Base-by-base conservation (phyloP, 1,284 basidiomycete species). In the Leccinum fuscescens region DNA sequence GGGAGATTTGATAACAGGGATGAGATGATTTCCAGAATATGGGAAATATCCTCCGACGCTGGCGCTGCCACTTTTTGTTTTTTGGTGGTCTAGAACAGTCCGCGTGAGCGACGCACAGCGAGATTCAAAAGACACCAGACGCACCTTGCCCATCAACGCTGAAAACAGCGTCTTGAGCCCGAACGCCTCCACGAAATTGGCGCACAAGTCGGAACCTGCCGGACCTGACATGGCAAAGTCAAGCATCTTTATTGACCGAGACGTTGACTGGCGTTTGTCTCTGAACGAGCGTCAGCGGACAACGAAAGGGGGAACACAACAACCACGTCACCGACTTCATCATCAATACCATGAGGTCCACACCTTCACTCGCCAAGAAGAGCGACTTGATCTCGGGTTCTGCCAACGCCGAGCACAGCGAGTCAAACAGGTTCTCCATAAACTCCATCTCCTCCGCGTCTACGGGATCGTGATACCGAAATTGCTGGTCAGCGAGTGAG, bases 341-440 rank as follows among this genome's bases (percentile, higher is more conserved):
- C 80, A 98, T 90, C 62, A 98, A 80, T 20, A 97, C 84, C 95
- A 99, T 98, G 24, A 99, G 82, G 69, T 99, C 97, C 11, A 95
- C 86, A 1, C 97, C 97, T 74, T 99, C 97, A 9, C 88, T 89
- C n/a, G 88, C 83, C 8, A 95, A 76, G 77, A 98, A 98, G 1
- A 84, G 76, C n/a, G 80, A 72, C 74, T 97, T 97, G 73, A 90
- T 86, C 55, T 87, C 79, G 3, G 86, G 79, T 70, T 93, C 91
- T 7, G 81, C 83, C 27, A 96, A 78, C 0, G 89, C 82, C 0
- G 94, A 93, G 72, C 96, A 98, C 22, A 99, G 75, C 0, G 88
- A 78, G 74, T 98, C 93, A 69, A 99, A 98, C 2, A 93, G 66
- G 73, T 99, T 99, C 72, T 98, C 96, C 92, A 98, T 94, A 74